Base-by-base conservation (phyloP, 371 early-diverging fungal species). In the Sporodiniella umbellata region DNA sequence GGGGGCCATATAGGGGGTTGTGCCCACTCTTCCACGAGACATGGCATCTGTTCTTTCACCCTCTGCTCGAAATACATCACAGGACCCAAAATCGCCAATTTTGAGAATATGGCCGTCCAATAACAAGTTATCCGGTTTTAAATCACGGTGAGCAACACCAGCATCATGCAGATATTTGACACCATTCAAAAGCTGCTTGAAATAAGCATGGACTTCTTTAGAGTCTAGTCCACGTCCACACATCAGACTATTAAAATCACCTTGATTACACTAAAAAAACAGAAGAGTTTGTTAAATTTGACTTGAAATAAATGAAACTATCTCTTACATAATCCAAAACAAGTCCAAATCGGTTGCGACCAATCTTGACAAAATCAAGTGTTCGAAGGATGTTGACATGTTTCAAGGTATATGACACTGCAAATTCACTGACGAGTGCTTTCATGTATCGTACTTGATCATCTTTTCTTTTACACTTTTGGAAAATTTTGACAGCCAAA, bases 51-150 rank as follows among this genome's bases (percentile, higher is more conserved):
- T 54, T 10, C 68, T 72, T 62, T 92, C 89, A 81, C 89, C 91
- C 24, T 81, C 78, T 15, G 83, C 84, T 40, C 89, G 75, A 75
- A 95, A 95, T 1, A 97, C 94, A 48, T 90, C 89, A 0, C 94
- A 84, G 33, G 94, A 79, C 1, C 97, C 97, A 79, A 96, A 96
- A 64, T 96, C 96, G 11, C 92, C 81, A 24, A 96, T 83, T 64
- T 92, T 90, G 38, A 93, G 58, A 5, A 25, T 14, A 18, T 45
- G 46, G 12, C 53, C 23, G 12, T 46, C 35, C 8, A 89, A 53
- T 42, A 88, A 57, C 8, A 84, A 66, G 49, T 87, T 89, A 31
- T 73, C 73, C 0, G 86, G 87, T 46, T 89, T 89, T 35, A 89
- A 73, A 48, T 89, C 90, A 45, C 92, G 75, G 53, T 93, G 92